Evolutionary conservation across 495 filamentous ascomycete genomes (phyloP), one percentile per base, ranked within the genome.

Genomic region (Neurospora tetrasperma): DNA sequence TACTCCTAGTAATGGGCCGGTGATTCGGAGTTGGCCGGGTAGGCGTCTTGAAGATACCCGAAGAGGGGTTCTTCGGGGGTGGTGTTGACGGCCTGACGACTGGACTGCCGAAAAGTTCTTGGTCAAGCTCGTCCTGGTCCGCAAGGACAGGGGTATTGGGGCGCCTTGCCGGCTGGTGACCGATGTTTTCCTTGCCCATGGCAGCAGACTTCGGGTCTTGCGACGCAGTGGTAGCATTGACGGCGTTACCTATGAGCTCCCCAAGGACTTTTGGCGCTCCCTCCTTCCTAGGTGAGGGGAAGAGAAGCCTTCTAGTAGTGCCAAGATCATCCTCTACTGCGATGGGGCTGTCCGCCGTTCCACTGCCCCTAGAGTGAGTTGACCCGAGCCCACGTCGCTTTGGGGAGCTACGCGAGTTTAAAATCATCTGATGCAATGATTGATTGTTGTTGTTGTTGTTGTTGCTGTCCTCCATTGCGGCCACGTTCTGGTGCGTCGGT

Each of bases 241-340:
- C 85, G 69, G 84, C 82, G 77, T 91, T 92, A 69, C 88, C 78
- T 43, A 83, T 77, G 39, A 90, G 84, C 73, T 89, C 84, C 77
- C 87, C 88, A 62, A 90, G 83, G 74, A 87, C 82, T 77, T 86
- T 91, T 76, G 88, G 80, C 71, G 84, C 81, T 23, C 87, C 85
- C 66, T 89, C 88, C 75, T 89, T 89, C 72, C 87, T 86, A 2
- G 87, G 86, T 8, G 87, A 88, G n/a, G 92, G 90, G 82, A 98
- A 98, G 66, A 98, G 85, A 42, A 94, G 81, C 78, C 95, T 88
- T 78, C 93, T 88, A 35, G 91, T 93, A 62, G 86, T 87, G 75
- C 90, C 91, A 23, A 94, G 83, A 40, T 80, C 77, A 43, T 81
- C 77, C 73, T 92, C 87, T 54, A 86, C 72, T 48, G 81, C 74